A percentile compares a stretch with the other conserved stretches of the same genome.
Conservation (phyloP, 768 basidiomycete species). For the Termitomyces sp. region DNA sequence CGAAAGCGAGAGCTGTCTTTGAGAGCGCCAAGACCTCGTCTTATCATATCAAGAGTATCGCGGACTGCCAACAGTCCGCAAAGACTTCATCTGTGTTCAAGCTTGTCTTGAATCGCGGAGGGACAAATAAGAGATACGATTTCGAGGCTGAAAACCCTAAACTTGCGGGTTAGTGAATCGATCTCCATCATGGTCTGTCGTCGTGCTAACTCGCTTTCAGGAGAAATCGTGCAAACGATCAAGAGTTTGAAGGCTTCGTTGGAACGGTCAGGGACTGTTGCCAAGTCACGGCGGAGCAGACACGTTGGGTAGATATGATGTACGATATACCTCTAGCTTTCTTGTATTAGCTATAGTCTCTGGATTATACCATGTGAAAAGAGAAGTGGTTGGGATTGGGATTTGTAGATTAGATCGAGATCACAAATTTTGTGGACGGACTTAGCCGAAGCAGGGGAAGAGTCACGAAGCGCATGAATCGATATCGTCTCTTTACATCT, state of each 20-base stretch:
- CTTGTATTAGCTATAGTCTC: no score
- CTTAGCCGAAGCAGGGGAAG: slow-evolving; percentile 12
- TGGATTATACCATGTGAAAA: neutral
- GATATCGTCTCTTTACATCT: slow-evolving; percentile 14
- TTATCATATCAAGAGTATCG: slow-evolving; percentile 87
- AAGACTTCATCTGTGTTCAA: slow-evolving; percentile 86
- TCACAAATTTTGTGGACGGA: slow-evolving; percentile 14
- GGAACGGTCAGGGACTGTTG: slow-evolving; percentile 63
- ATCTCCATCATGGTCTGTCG: neutral
- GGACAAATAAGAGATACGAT: slow-evolving; percentile 87
- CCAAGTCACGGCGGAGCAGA: slow-evolving; percentile 60
- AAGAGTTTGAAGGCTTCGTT: slow-evolving; percentile 58
- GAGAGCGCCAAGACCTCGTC: slow-evolving; percentile 89
- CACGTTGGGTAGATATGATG: slow-evolving; percentile 34
- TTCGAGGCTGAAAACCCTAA: slow-evolving; percentile 92
- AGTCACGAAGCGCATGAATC: slow-evolving; percentile 16
- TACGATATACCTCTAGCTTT: neutral
- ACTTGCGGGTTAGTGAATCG: slow-evolving; percentile 58
- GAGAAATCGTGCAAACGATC: slow-evolving; percentile 76
- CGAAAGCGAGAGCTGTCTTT: slow-evolving; percentile 71
- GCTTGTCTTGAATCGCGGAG: slow-evolving; percentile 74
- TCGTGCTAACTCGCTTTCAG: slow-evolving; percentile 27
- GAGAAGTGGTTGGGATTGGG: neutral
- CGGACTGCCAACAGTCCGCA: slow-evolving; percentile 76
- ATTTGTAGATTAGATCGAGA: slow-evolving; percentile 18